Base-by-base conservation (phyloP, 1,139 yeast genomes). In the Torulaspora globosa region DNA sequence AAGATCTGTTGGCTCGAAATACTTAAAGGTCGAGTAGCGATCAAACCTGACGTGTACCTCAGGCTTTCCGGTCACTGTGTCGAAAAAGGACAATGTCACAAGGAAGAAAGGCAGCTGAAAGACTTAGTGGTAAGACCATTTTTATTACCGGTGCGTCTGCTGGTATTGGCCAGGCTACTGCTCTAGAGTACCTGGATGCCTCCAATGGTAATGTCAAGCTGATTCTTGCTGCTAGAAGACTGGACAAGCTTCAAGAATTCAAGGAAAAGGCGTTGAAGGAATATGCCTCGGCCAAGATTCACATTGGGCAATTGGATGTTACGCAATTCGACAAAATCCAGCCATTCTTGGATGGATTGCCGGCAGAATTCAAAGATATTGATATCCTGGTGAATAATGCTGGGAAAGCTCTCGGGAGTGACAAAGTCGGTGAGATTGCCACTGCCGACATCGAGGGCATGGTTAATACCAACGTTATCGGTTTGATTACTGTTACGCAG, bases 311-410 rank as follows among this genome's bases (percentile, higher is more conserved):
- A 44, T 71, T 87, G 41, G 96, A 87, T 61, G 85, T 87, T 59
- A 66, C 79, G 66, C 67, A 70, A 57, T 66, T 69, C 41, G 71
- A 70, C 10, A 68, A 75, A 30, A 78, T 85, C 52, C 68, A 72
- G 32, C 72, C 76, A 38, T 82, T 80, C 57, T 68, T 86, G 41
- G 65, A 67, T 3, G 54, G 54, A 12, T 62, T 80, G 40, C 87
- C 86, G 5, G 55, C 55, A 27, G 84, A 77, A 30, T 80, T 78
- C 58, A 65, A 73, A 36, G 79, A 76, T 51, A 74, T 80, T 51
- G 87, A 81, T 62, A 76, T 87, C 30, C 72, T 87, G 47, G 70
- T 87, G 51, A 87, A 87, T 71, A 87, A 86, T 62, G 94, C 95
- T 6, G 95, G 95, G 33, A 76, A 82, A 67, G 95, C 92, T 1